Percentiles rank a stretch among this genome's conserved stretches.
Conservation (phyloP, 768 basidiomycete species). For the Austroboletus eburneus region DNA sequence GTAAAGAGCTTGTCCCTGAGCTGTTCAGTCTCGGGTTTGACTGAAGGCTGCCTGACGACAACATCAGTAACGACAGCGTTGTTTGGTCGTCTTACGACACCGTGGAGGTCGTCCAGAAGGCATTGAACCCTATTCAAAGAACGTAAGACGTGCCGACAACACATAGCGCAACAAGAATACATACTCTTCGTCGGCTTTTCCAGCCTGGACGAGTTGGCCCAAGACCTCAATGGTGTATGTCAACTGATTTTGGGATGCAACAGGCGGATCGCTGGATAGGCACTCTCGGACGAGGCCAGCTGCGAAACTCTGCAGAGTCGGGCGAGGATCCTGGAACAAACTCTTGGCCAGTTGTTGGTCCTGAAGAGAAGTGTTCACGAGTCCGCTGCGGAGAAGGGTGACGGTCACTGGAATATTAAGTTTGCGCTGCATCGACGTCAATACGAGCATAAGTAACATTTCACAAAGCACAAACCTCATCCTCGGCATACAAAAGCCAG, state of each 20-base stretch:
- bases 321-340: conserved; percentile 72
- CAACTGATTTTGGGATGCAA: conserved; percentile 78
- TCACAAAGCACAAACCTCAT: conserved; percentile 60
- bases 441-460: neutral
- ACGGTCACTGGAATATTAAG: conserved; percentile 93
- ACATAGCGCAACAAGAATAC: conserved; percentile 29
- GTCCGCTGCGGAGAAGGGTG: conserved; percentile 77
- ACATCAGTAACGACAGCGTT: conserved; percentile 36
- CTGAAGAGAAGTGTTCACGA: conserved; percentile 71
- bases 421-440: conserved; percentile 64
- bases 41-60: conserved; percentile 43
- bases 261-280: conserved; percentile 73
- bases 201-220: conserved; percentile 62
- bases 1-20: conserved; percentile 69
- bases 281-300: conserved; percentile 85
- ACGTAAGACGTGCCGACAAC: neutral
- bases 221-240: conserved; percentile 78
- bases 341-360: conserved; percentile 91
- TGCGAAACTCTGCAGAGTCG: conserved; percentile 74
- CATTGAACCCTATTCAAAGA: conserved; percentile 48
- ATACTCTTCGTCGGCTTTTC: conserved; percentile 83
- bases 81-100: conserved; percentile 50
- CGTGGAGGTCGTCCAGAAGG: conserved; percentile 80
- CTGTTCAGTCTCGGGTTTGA: conserved; percentile 69
- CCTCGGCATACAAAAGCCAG: conserved; percentile 95